Evolutionary conservation across 768 basidiomycete genomes (phyloP).

Genomic region (Exsudoporus frostii): DNA sequence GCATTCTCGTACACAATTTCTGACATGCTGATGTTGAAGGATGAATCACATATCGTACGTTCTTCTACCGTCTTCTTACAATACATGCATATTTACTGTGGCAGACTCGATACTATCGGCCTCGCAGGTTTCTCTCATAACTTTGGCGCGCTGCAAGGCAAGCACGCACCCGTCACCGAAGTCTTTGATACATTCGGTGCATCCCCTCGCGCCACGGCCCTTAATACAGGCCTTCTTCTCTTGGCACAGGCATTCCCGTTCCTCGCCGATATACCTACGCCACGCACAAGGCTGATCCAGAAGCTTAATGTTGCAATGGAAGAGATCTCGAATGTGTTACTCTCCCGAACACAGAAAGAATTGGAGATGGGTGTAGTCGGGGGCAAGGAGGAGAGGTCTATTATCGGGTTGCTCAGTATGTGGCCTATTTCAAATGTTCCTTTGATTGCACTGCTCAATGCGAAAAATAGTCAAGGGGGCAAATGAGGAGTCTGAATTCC

Average conservation of each 20-base stretch:
- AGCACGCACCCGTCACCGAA: constrained; percentile 38
- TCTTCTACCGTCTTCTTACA: not conserved
- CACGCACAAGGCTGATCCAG: constrained; percentile 25
- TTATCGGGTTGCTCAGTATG: constrained; percentile 25
- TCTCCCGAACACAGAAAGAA: constrained; percentile 35
- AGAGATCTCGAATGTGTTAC: constrained; percentile 38
- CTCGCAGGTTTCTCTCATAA: constrained; percentile 33
- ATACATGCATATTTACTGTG: not conserved
- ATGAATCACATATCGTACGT: not conserved
- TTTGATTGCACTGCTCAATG: not conserved
- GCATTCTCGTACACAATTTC: not conserved
- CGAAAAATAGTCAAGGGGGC: constrained; percentile 35
- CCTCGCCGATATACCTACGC: constrained; percentile 36
- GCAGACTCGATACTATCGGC: not conserved
- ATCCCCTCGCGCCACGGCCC: constrained; percentile 15
- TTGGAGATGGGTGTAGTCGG: constrained; percentile 22
- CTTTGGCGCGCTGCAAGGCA: constrained; percentile 51
- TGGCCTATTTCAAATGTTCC: constrained; percentile 17
- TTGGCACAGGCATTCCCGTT: constrained; percentile 37
- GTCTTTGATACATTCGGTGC: constrained; percentile 37
- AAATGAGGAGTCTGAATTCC: constrained; percentile 19
- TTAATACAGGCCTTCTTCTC: constrained; percentile 33
- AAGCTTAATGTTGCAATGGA: constrained; percentile 35
- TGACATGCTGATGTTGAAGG: not conserved
- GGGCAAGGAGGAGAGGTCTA: constrained; percentile 22